Base-by-base conservation (phyloP, 2,329 filamentous ascomycete genomes). In the Fusarium algeriense region DNA sequence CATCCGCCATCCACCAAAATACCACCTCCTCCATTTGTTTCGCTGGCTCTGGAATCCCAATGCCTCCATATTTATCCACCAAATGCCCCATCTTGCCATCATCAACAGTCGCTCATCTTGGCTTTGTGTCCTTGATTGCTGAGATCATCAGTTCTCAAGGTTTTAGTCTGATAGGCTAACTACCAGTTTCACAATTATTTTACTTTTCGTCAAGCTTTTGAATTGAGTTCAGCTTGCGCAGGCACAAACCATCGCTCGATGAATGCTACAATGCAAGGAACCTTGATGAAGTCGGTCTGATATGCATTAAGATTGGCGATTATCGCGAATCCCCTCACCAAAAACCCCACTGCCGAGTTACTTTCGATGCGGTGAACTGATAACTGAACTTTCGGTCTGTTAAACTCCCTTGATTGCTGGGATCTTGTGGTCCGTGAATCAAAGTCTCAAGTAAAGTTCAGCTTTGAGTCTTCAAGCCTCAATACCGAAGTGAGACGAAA, bases 11-110 rank as follows among this genome's bases (percentile, higher is more conserved):
- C 64, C 64, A 59, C 64, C 64, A 45, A 38, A 44, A 46, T 56
- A 68, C 56, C 56, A 67, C 64, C 64, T 67, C 56, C 43, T 67
- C 45, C 45, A 57, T 70, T 66, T 69, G 60, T 66, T 69, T 48
- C 41, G 45, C 43, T 57, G 35, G 60, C 50, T 50, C 69, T 66
- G 56, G 64, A 69, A 64, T 68, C 38, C 19, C 30, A 44, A 44
- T 38, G 19, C 52, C 56, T 58, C 58, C 52, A 35, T 68, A 41
- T 8, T 32, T 67, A 70, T 72, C 69, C 69, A 71, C 69, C 19
- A 52, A 28, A 48, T 52, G 48, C 28, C 45, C 55, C 52, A 45
- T 70, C 32, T 59, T 40, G 55, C 64, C 65, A 73, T 72, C 53
- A 53, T 53, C 30, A 28, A 52, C 46, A 23, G 57, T 35, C 20